phyloP scores from a whole-genome alignment of 2,329 filamentous ascomycete species.

The Fusarium irregulare region DNA sequence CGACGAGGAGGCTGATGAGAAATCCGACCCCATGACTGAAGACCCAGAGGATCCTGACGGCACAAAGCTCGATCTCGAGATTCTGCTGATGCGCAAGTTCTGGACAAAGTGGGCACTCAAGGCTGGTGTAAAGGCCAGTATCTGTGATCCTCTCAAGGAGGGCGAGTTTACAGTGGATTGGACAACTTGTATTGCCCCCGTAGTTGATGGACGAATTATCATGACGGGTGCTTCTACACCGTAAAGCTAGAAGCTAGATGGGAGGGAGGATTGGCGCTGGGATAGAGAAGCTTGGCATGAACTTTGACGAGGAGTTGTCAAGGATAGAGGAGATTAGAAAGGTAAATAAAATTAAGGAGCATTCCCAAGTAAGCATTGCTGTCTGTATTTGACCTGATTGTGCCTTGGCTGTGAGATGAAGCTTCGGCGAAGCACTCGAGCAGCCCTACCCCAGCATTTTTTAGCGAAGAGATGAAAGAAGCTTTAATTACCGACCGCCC shows the following conservation, averaged over 20 bases:
- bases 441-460: not conserved
- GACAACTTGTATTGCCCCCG: conserved; percentile 83
- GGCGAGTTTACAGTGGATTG: conserved; percentile 74
- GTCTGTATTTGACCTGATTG: not conserved
- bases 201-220: conserved; percentile 79
- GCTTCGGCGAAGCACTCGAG: not conserved
- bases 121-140: conserved; percentile 68
- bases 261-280: not conserved
- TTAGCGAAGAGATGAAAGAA: not conserved
- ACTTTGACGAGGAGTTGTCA: not conserved
- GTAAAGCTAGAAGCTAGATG: not conserved
- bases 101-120: conserved; percentile 78
- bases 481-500: not conserved
- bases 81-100: conserved; percentile 74
- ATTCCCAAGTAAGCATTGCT: not conserved
- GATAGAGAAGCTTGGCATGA: not conserved
- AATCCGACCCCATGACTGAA: conserved; percentile 28
- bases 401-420: not conserved
- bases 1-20: conserved; percentile 51
- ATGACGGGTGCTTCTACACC: conserved; percentile 52
- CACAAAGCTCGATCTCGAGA: conserved; percentile 62
- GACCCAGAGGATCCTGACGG: conserved; percentile 53
- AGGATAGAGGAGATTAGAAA: conserved; percentile 6
- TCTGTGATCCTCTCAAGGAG: conserved; percentile 67
- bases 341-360: conserved; percentile 5